Base-by-base conservation (phyloP, 768 basidiomycete species). In the Gymnopilus junonius region DNA sequence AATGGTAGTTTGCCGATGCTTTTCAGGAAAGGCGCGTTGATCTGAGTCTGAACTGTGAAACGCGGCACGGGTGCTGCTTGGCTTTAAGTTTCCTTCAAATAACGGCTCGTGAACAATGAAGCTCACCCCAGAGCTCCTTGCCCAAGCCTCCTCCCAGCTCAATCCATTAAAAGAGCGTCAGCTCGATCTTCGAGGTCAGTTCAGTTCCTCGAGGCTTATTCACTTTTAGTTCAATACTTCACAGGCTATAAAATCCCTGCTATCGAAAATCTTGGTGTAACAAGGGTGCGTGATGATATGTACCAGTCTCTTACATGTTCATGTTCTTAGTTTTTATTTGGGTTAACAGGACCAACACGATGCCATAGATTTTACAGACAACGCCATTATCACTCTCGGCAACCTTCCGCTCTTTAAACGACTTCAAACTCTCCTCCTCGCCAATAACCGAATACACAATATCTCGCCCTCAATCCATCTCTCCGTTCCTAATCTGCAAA, bases 261-360 rank as follows among this genome's bases (percentile, higher is more conserved):
- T 59, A 97, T 97, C 74, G 95, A 97, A 89, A 97, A 97, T 84
- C 84, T 97, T 68, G 95, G 94, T 83, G 92, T 95, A 66, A 94
- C 94, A 75, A 89, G 83, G 83, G 93, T 89, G 75, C 68, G 86
- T 76, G 40, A 61, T 55, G 66, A n/a, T 65, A 65, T 60, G 65
- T 35, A 5, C 8, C 27, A 1, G 12, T 20, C 50, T 45, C 43
- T 40, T 58, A 21, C 54, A 70, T 71, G 4, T 40, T 55, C 46
- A 72, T 65, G 43, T 43, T 61, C 21, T 58, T 54, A 35, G 65
- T 68, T 42, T 37, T 58, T 43, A n/a, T n/a, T n/a, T n/a, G n/a
- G 31, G 14, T 63, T 40, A 63, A 29, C 70, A 95, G 92, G 95
- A 97, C 80, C 92, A 94, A 78, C 91, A 96, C 72, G 95, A 97